Conservation (phyloP, 1,284 basidiomycete species). For the Apiotrichum laibachii region DNA sequence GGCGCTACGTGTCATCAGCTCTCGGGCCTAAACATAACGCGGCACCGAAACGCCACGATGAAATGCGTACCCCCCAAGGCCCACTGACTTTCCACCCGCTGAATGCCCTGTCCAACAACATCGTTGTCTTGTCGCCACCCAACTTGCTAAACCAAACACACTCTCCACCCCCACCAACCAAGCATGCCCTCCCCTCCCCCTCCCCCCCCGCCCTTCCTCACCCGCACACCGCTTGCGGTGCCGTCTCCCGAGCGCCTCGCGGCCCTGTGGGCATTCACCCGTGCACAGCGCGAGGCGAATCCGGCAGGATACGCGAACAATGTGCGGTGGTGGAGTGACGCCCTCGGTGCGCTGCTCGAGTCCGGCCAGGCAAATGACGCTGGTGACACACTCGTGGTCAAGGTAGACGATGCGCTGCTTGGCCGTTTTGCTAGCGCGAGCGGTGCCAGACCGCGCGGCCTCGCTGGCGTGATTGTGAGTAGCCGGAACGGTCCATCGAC, state of each 20-base stretch:
- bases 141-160: too few species aligned
- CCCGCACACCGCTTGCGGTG: conserved; percentile 31
- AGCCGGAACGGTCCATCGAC: conserved; percentile 50
- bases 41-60: too few species aligned
- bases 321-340: conserved; percentile 79
- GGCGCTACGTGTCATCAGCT: too few species aligned
- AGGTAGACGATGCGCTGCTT: conserved; percentile 60
- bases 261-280: conserved; percentile 83
- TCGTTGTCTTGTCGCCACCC: too few species aligned
- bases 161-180: too few species aligned
- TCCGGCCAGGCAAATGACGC: conserved; percentile 51
- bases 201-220: conserved; percentile 28
- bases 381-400: conserved; percentile 62
- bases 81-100: too few species aligned
- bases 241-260: conserved; percentile 61
- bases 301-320: conserved; percentile 76
- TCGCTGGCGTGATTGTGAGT: conserved; percentile 78
- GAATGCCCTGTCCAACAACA: too few species aligned
- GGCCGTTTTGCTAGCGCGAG: conserved; percentile 57
- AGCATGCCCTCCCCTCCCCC: not conserved
- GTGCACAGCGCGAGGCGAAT: conserved; percentile 77
- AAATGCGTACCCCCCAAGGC: too few species aligned
- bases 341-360: conserved; percentile 62
- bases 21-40: too few species aligned
- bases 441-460: conserved; percentile 65